Base-by-base conservation (phyloP, 139 green algal species). In the Penium margaritaceum region DNA sequence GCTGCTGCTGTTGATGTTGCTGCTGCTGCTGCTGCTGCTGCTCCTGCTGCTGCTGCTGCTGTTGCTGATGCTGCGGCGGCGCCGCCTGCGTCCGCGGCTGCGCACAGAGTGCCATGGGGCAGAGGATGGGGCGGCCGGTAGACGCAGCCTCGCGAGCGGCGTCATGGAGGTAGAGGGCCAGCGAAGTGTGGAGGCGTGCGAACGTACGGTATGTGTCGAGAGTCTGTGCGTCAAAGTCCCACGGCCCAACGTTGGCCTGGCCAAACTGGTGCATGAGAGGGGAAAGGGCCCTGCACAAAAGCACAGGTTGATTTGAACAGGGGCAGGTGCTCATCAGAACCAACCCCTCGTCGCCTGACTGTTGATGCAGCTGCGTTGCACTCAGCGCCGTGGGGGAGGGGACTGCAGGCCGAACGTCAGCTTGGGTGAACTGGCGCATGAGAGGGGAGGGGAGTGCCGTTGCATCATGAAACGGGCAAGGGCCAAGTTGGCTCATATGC, bases 201-300 rank as follows among this genome's bases (percentile, higher is more conserved):
- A 57, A 70, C n/a, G n/a, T n/a, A 17, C 36, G 27, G 63, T 70
- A 70, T 19, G 32, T 54, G n/a, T 21, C 19, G n/a, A 70, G 35
- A 17, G 35, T 54, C 30, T 32, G 7, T 1, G 35, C 35, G 36
- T 54, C 63, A 27, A 55, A 70, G 32, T 70, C 63, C 63, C 63
- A 70, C 36, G 63, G 63, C 30, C 63, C 63, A 27, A 32, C 55
- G 37, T 70, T 70, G 36, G 63, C 35, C 63, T 70, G 63, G 19
- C 35, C 35, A 34, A 70, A 70, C 63, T 70, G 63, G 33, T 57
- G 63, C 63, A 70, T 70, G 30, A 70, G 37, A n/a, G 63, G 63
- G 36, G 63, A 70, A 5, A 70, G 36, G 0, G 63, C 63, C 19
- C 58, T 66, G 58, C 35, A 6, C 2, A 55, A 3, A 9, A 30